Percentiles rank a stretch among this genome's conserved stretches.
Evolutionary conservation across 352 stramenopile species (phyloP).

Genomic region (Pythium oligandrum): DNA sequence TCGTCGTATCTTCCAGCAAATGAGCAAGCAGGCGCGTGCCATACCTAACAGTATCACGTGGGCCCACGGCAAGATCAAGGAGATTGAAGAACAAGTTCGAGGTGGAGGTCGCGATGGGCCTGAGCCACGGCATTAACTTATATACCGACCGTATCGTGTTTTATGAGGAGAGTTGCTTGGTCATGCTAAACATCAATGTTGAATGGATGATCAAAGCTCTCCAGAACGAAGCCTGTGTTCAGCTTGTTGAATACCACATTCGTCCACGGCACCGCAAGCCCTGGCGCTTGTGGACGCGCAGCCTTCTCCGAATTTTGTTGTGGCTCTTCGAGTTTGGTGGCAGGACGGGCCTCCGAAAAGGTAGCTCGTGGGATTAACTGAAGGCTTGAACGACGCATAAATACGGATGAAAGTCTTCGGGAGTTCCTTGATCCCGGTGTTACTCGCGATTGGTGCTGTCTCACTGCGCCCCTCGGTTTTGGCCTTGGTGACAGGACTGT

Average conservation of each 20-base stretch:
- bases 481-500: not conserved
- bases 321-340: not conserved
- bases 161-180: not conserved
- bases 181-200: not conserved
- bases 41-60: conserved; percentile 13
- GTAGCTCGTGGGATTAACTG: not conserved
- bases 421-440: too few species aligned
- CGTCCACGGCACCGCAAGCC: conserved; percentile 26
- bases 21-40: conserved; percentile 46
- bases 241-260: conserved; percentile 23
- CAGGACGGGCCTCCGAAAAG: conserved; percentile 1
- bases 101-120: conserved; percentile 1
- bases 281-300: not conserved
- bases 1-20: conserved; percentile 46
- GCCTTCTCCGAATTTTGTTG: not conserved
- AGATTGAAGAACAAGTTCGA: conserved; percentile 16
- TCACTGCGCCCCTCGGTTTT: not conserved
- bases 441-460: not conserved
- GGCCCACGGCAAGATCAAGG: conserved; percentile 13
- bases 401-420: too few species aligned
- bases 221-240: conserved; percentile 40
- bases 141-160: not conserved
- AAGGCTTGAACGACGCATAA: too few species aligned
- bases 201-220: conserved; percentile 29
- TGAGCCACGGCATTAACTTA: not conserved